phyloP scores from a whole-genome alignment of 371 early-diverging fungal species.

The Mortierella sp. region DNA sequence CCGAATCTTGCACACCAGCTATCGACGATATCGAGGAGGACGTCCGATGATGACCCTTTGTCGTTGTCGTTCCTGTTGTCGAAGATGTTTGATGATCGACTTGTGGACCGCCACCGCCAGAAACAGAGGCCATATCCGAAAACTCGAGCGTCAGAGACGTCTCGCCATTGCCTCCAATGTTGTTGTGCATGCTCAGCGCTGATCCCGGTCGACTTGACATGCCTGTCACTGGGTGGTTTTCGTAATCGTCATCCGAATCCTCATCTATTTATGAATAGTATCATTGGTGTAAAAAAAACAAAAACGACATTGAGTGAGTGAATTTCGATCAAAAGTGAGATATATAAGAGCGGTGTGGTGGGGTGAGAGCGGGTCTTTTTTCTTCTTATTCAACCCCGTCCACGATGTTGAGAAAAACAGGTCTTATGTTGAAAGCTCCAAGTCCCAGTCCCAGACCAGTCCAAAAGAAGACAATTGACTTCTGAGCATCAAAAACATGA shows the following conservation, averaged over 20 bases:
- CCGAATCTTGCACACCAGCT: constrained; percentile 11
- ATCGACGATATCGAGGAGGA: constrained; percentile 28
- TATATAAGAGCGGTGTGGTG: neutral
- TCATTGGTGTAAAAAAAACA: neutral
- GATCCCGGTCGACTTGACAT: constrained; percentile 44
- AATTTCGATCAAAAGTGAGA: neutral
- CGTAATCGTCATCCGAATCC: constrained; percentile 46
- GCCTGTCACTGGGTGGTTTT: constrained; percentile 24
- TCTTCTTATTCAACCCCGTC: neutral
- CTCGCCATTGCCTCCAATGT: constrained; percentile 38
- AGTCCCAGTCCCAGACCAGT: neutral
- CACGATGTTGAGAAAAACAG: neutral
- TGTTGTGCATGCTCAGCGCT: constrained; percentile 42
- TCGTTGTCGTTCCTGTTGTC: neutral
- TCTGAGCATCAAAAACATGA: neutral
- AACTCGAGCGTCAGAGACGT: constrained; percentile 45
- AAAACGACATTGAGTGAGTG: neutral
- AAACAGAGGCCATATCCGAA: constrained; percentile 43
- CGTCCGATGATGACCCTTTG: constrained; percentile 17
- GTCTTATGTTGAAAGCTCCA: neutral
- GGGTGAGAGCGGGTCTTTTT: neutral
- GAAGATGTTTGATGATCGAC: neutral
- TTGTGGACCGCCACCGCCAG: constrained; percentile 9
- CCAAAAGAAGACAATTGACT: neutral
- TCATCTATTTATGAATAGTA: constrained; percentile 19